Evolutionary conservation across 2,329 filamentous ascomycete species (phyloP).

Genomic region (Diplodia sapinea): DNA sequence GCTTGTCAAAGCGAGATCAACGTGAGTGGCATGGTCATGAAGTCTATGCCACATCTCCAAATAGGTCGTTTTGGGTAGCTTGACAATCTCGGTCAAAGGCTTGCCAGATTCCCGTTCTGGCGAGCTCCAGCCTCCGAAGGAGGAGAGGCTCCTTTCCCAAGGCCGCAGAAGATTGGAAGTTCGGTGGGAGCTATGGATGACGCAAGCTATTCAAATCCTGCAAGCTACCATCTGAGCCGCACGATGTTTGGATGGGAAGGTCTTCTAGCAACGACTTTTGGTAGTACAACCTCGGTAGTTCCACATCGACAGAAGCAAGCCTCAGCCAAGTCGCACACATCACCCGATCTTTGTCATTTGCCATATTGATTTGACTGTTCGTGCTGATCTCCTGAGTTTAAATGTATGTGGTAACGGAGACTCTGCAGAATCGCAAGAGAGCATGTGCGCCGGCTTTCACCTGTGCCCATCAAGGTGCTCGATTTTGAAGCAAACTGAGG

Average conservation of each 20-base stretch:
- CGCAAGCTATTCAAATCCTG: too few species aligned
- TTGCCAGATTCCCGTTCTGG: too few species aligned
- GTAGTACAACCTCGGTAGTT: background rate
- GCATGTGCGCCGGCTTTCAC: background rate
- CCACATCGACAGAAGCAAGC: background rate
- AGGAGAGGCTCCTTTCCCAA: too few species aligned
- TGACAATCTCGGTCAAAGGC: too few species aligned
- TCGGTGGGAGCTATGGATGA: too few species aligned
- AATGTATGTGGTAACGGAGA: background rate
- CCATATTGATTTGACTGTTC: background rate
- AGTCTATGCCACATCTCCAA: too few species aligned
- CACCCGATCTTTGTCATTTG: background rate
- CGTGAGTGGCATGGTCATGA: too few species aligned
- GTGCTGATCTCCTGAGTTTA: background rate
- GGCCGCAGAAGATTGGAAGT: too few species aligned
- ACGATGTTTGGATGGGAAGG: background rate
- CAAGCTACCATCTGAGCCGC: background rate
- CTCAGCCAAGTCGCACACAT: background rate
- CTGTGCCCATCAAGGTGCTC: conserved; percentile 29
- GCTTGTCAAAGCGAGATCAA: too few species aligned
- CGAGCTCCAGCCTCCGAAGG: too few species aligned
- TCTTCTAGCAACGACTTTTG: background rate
- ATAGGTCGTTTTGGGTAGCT: too few species aligned
- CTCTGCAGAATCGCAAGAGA: background rate
- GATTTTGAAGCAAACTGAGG: conserved; percentile 3